These are phyloP conservation scores for Cardamine resedifolia DNA, from an alignment of 345 rosid genomes.

Conservation along the genomic window DNA sequence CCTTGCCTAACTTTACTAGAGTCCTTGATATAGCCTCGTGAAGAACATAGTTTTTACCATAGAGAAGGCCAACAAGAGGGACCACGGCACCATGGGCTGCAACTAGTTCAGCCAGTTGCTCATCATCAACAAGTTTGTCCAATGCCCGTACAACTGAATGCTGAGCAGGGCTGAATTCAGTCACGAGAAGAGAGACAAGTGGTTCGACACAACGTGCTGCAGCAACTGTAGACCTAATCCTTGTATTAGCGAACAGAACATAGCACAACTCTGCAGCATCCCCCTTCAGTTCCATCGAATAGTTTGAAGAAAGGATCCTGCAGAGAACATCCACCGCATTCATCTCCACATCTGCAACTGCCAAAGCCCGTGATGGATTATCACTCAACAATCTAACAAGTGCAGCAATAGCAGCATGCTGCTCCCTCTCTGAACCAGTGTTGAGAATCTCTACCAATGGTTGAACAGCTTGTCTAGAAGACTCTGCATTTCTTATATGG, in stretches of 20 bases:
- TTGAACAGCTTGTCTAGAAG: conserved; percentile 95
- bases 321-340: conserved; percentile 98
- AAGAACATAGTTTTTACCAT: conserved; percentile 82
- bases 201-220: conserved; percentile 99
- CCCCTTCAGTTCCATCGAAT: conserved; percentile 93
- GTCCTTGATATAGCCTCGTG: conserved; percentile 97
- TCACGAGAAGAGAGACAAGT: conserved; percentile 87
- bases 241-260: conserved; percentile 89
- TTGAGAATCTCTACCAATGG: conserved; percentile 98
- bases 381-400: conserved; percentile 92
- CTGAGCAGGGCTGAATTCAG: conserved; percentile 91
- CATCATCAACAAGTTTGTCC: conserved; percentile 96
- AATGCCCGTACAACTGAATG: conserved; percentile 92
- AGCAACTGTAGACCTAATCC: conserved; percentile 93
- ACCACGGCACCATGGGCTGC: conserved; percentile 98
- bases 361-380: conserved; percentile 92
- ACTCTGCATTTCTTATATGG: conserved; percentile 93
- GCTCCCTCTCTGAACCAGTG: conserved; percentile 93
- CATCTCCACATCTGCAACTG: conserved; percentile 98
- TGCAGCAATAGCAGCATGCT: conserved; percentile 98
- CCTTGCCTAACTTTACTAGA: conserved; percentile 95
- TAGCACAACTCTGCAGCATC: conserved; percentile 98
- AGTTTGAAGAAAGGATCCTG: conserved; percentile 88
- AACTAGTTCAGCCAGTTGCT: conserved; percentile 96
- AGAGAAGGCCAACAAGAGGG: conserved; percentile 97